Evolutionary conservation across 345 rosid species (phyloP), one percentile per base, ranked within the genome.

Genomic region (Salix caprea): DNA sequence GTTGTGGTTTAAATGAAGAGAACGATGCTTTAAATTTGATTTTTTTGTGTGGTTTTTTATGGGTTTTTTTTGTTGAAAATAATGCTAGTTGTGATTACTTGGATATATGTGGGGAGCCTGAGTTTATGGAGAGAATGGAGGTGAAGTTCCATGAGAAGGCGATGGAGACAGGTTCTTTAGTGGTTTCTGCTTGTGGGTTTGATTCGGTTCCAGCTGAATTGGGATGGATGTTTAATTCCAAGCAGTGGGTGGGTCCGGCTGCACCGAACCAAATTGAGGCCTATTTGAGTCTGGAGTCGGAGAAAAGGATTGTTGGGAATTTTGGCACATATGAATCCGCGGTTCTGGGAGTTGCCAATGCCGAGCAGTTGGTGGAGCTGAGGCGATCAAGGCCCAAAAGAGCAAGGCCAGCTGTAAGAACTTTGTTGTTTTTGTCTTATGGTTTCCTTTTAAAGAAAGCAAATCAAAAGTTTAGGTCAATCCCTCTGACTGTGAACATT

Each of bases 91-190:
- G 94, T 78, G 97, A 94, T 86, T 94, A 94, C 85, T 81, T 94
- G 92, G 97, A 94, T 84, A 94, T 90, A 74, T 84, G 89, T 84
- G 98, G 98, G 70, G 97, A 94, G 80, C 95, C 97, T 23, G 97
- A 92, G 87, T 94, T 92, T 73, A 92, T 92, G 94, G 97, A 92
- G 90, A 85, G 81, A 73, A 84, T 89, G 88, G 94, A 91, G 87
- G 90, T 84, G 30, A 79, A 81, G 36, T 91, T 86, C 82, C 97
- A 94, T 50, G 91, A 86, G 44, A 86, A 80, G 80, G 97, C 97
- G 1, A 72, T 79, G 73, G 91, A 89, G 85, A 88, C 87, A 3
- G 92, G 94, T 32, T 86, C 97, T 24, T 82, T 94, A 75, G 84
- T 92, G 77, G 85, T 94, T 79, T 94, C 98, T 3, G 98, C 98